Percentiles rank a stretch among this genome's conserved stretches.
These are phyloP conservation scores for Phytopythium cucurbitacearum DNA, from an alignment of 352 stramenopile species.

Conservation along the genomic window DNA sequence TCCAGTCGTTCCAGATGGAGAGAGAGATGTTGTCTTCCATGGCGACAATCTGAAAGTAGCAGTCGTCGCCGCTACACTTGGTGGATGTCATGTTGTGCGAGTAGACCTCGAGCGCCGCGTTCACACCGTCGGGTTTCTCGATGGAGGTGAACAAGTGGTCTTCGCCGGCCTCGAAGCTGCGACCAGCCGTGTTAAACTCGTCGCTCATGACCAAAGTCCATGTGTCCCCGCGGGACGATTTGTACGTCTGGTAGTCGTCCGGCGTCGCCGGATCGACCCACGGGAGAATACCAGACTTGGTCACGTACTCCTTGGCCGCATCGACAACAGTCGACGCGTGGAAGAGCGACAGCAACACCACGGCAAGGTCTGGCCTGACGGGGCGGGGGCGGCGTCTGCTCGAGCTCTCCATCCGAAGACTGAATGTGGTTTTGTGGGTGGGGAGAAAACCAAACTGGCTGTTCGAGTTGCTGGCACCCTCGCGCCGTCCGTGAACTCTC, in stretches of 20 bases:
- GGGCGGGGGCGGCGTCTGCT: neutral
- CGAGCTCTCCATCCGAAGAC: too few relatives aligned
- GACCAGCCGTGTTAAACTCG: constrained; percentile 52
- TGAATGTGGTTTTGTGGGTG: too few relatives aligned
- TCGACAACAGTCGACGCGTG: neutral
- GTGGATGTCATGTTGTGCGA: constrained; percentile 72
- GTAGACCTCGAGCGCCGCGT: constrained; percentile 89
- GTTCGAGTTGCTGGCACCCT: constrained; percentile 11
- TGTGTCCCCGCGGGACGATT: constrained; percentile 36
- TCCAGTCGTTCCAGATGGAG: constrained; percentile 62
- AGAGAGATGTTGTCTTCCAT: constrained; percentile 24
- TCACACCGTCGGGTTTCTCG: constrained; percentile 56
- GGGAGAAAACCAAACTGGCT: neutral
- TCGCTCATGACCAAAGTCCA: constrained; percentile 71
- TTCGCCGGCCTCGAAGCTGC: constrained; percentile 76
- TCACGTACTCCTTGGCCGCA: constrained; percentile 11
- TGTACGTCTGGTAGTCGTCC: constrained; percentile 17
- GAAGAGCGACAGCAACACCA: neutral
- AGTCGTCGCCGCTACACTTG: constrained; percentile 34
- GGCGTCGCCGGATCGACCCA: constrained; percentile 41
- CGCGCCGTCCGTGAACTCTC: neutral
- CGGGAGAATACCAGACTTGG: constrained; percentile 25
- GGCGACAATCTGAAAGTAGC: constrained; percentile 44
- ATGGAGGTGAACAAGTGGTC: constrained; percentile 90
- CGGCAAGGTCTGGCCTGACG: neutral